Evolutionary conservation across 2,329 filamentous ascomycete species (phyloP).

Genomic region (Clarireedia hainanense): DNA sequence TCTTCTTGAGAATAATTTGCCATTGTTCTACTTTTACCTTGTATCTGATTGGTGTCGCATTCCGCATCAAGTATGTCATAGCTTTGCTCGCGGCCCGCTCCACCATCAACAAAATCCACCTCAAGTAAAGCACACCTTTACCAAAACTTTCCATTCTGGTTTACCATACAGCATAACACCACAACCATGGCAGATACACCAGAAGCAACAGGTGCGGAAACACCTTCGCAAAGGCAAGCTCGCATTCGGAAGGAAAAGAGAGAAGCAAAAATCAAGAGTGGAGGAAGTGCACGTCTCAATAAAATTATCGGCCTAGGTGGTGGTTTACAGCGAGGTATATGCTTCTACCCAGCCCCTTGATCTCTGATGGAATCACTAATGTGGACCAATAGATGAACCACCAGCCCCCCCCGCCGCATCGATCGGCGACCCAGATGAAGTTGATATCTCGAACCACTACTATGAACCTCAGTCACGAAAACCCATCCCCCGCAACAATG

Average conservation of each 20-base stretch:
- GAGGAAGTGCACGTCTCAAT: slow-evolving; percentile 61
- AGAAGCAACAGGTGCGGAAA: neutral
- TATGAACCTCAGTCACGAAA: slow-evolving; percentile 46
- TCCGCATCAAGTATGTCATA: too few relatives aligned
- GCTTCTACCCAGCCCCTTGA: neutral
- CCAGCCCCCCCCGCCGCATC: slow-evolving; percentile 25
- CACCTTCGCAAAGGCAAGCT: slow-evolving; percentile 40
- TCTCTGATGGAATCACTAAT: neutral
- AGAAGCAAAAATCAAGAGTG: slow-evolving; percentile 69
- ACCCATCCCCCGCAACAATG: slow-evolving; percentile 29
- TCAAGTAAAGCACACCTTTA: neutral
- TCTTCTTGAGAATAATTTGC: too few relatives aligned
- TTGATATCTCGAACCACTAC: slow-evolving; percentile 68
- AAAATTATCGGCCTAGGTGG: slow-evolving; percentile 68
- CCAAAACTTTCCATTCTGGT: neutral
- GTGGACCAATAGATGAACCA: slow-evolving; percentile 25
- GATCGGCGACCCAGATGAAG: slow-evolving; percentile 51
- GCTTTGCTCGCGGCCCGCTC: too few relatives aligned
- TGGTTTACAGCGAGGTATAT: slow-evolving; percentile 39
- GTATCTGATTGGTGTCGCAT: too few relatives aligned
- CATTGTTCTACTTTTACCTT: too few relatives aligned
- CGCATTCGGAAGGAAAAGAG: slow-evolving; percentile 71
- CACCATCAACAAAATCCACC: neutral
- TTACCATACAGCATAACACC: neutral
- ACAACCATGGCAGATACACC: slow-evolving; percentile 3